Percentiles rank a stretch among this genome's conserved stretches.
phyloP scores from a whole-genome alignment of 345 rosid species.

The Syzygium aromaticum region DNA sequence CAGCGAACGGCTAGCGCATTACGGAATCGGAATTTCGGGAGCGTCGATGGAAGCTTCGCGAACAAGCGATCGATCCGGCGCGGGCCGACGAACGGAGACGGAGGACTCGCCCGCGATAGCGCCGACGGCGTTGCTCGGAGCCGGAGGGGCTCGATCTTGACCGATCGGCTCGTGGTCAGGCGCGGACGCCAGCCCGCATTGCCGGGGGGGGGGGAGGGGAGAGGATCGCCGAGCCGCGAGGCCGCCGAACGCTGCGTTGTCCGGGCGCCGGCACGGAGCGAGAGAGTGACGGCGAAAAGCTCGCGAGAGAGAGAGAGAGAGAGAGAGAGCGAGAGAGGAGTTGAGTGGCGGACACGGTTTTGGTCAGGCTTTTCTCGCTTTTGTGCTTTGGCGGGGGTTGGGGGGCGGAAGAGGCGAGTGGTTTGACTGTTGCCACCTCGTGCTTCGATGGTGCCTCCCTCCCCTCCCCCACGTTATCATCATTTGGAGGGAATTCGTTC shows the following conservation, averaged over 20 bases:
- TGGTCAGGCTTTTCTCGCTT: slow-evolving; percentile 4
- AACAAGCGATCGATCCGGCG: neutral
- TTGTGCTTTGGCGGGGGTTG: slow-evolving; percentile 18
- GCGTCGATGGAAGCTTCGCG: no score
- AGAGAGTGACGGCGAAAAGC: neutral
- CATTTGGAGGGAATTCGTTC: slow-evolving; percentile 77
- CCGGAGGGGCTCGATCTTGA: neutral
- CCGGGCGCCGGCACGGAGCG: neutral
- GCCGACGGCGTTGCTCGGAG: no score
- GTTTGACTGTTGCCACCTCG: neutral
- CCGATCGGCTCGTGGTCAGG: neutral
- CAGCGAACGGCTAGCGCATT: neutral
- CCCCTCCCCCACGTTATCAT: slow-evolving; percentile 20
- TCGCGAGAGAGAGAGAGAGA: neutral
- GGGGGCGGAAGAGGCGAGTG: slow-evolving; percentile 8
- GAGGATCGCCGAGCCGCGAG: neutral
- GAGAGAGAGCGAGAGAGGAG: neutral
- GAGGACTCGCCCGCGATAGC: neutral
- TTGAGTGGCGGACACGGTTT: neutral
- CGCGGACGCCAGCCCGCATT: neutral
- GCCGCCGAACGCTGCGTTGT: neutral
- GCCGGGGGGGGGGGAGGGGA: neutral
- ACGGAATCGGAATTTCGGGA: neutral
- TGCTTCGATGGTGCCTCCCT: slow-evolving; percentile 5
- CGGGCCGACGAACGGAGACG: neutral